Conservation (phyloP, 192 early-diverging fungal genomes). For the Coemansia biformis region DNA sequence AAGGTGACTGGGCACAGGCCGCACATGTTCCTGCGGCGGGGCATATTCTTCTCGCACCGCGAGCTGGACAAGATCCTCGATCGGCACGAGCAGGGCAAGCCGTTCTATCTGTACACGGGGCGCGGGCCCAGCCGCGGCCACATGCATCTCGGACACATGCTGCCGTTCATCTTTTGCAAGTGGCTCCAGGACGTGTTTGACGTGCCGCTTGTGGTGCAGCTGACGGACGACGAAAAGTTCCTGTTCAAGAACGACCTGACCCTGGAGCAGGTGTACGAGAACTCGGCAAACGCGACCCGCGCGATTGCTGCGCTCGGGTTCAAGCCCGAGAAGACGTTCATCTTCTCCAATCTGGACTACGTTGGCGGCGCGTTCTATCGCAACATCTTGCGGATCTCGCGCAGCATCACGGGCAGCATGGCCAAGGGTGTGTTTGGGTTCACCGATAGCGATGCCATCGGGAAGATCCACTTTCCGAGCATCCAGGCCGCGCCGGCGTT, state of each 20-base stretch:
- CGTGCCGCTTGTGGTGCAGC: slow-evolving; percentile 89
- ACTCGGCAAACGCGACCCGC: slow-evolving; percentile 73
- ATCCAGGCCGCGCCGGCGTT: slow-evolving; percentile 94
- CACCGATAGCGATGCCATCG: slow-evolving; percentile 78
- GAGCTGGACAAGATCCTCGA: slow-evolving; percentile 83
- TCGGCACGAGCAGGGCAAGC: slow-evolving; percentile 90
- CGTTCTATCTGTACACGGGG: slow-evolving; percentile 96
- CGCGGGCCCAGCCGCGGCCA: slow-evolving; percentile 85
- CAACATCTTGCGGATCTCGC: slow-evolving; percentile 85
- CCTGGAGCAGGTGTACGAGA: slow-evolving; percentile 72
- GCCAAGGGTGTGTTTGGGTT: slow-evolving; percentile 93
- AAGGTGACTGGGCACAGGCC: slow-evolving; percentile 74
- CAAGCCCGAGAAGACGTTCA: slow-evolving; percentile 92
- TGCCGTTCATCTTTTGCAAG: slow-evolving; percentile 96
- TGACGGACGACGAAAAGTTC: slow-evolving; percentile 99
- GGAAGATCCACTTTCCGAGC: slow-evolving; percentile 90
- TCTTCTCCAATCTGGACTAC: slow-evolving; percentile 89
- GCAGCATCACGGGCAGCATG: slow-evolving; percentile 73
- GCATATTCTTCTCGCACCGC: slow-evolving; percentile 92
- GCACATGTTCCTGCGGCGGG: slow-evolving; percentile 81
- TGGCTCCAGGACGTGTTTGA: slow-evolving; percentile 96
- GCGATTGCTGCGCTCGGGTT: slow-evolving; percentile 96
- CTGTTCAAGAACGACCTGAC: slow-evolving; percentile 88
- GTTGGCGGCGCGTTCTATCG: slow-evolving; percentile 92
- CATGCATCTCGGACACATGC: slow-evolving; percentile 97